Evolutionary conservation across 2,329 filamentous ascomycete genomes (phyloP).

Genomic region (Ophiosphaerella narmari): DNA sequence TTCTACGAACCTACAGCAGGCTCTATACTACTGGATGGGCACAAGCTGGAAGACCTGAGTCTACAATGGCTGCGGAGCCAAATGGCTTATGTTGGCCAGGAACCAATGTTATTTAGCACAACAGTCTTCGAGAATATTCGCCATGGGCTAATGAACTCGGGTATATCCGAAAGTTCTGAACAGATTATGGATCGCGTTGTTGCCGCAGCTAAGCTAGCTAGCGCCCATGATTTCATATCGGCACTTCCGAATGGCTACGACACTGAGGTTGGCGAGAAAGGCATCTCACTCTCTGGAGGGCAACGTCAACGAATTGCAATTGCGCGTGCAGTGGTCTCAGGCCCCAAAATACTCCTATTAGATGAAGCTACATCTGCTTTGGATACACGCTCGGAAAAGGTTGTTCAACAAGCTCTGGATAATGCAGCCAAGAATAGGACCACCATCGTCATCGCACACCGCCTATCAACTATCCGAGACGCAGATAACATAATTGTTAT

Average conservation of each 20-base stretch:
- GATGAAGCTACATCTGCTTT: constrained; percentile 87
- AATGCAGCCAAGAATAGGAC: constrained; percentile 62
- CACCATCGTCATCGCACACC: constrained; percentile 71
- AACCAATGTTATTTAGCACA: constrained; percentile 88
- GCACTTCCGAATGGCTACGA: constrained; percentile 52
- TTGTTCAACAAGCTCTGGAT: constrained; percentile 64
- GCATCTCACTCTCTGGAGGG: constrained; percentile 59
- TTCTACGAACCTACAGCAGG: constrained; percentile 11
- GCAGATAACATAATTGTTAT: constrained; percentile 58
- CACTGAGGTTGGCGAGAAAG: constrained; percentile 32
- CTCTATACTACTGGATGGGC: not conserved
- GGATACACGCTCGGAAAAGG: constrained; percentile 69
- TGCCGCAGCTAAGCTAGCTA: constrained; percentile 56
- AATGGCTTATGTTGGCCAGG: constrained; percentile 85
- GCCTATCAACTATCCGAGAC: constrained; percentile 78
- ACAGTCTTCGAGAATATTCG: constrained; percentile 86
- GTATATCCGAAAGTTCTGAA: constrained; percentile 19
- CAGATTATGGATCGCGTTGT: constrained; percentile 39
- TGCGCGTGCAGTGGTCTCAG: constrained; percentile 75
- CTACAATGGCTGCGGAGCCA: constrained; percentile 79
- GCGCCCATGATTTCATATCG: constrained; percentile 65
- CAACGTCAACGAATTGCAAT: constrained; percentile 68
- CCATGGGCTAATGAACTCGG: constrained; percentile 50
- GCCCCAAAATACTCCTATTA: constrained; percentile 76
- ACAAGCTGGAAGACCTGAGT: constrained; percentile 55